These are phyloP conservation scores for Aspergillus carbonarius DNA, from an alignment of 2,329 filamentous ascomycete species.

Conservation along the genomic window DNA sequence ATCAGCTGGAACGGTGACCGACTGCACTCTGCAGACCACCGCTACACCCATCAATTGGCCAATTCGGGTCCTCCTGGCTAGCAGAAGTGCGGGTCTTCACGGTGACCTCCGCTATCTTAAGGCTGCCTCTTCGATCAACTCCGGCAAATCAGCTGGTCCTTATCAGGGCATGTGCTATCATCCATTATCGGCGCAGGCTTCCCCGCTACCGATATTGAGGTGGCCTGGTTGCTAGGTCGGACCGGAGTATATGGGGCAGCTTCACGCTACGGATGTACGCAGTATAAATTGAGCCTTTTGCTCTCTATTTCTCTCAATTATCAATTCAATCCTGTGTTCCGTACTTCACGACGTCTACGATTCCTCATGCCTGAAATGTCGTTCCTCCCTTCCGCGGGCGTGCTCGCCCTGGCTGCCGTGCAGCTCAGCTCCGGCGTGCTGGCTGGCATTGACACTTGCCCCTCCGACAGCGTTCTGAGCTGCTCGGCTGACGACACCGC, in stretches of 20 bases:
- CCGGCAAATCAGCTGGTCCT: slow-evolving; percentile 26
- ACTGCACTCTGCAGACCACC: slow-evolving; percentile 4
- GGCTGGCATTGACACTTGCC: slow-evolving; percentile 29
- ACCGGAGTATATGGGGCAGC: not conserved
- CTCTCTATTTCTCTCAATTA: not conserved
- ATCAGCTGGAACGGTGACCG: not conserved
- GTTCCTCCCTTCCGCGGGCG: slow-evolving; percentile 18
- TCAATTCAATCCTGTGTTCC: not conserved
- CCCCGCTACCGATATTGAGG: not conserved
- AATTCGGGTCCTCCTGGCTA: not conserved
- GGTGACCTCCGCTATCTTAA: slow-evolving; percentile 2
- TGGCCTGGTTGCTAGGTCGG: not conserved
- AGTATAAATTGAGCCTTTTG: slow-evolving; percentile 3
- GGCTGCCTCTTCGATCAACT: slow-evolving; percentile 15
- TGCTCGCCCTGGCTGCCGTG: slow-evolving; percentile 27
- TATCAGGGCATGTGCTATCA: slow-evolving; percentile 31
- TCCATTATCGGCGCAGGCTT: slow-evolving; percentile 1
- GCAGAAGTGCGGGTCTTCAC: slow-evolving; percentile 1
- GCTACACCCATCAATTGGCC: slow-evolving; percentile 15
- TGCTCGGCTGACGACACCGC: slow-evolving; percentile 53
- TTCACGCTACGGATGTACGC: not conserved
- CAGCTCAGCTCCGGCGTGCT: slow-evolving; percentile 20
- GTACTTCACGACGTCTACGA: not conserved
- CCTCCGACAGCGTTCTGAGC: slow-evolving; percentile 47
- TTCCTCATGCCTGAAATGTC: slow-evolving; percentile 17